Conservation (phyloP, 495 filamentous ascomycete species). For the Chlorociboria aeruginascens region DNA sequence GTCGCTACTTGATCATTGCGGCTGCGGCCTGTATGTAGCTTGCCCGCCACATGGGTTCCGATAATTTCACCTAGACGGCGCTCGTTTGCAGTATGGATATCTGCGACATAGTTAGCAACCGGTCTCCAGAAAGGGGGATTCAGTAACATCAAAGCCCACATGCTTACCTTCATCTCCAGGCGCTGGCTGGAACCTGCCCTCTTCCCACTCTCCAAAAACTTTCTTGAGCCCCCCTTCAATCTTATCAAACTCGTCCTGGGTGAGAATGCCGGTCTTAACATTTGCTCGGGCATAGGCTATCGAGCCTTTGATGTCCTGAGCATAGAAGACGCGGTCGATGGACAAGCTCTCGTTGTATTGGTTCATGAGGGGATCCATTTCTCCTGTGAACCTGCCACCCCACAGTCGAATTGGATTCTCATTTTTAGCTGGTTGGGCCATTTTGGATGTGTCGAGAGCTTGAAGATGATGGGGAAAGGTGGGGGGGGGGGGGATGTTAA, state of each 20-base stretch:
- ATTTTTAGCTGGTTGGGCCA: too few relatives aligned
- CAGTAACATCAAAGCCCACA: conserved; percentile 8
- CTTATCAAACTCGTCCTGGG: conserved; percentile 57
- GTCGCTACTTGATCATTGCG: conserved; percentile 91
- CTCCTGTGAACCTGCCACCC: conserved; percentile 75
- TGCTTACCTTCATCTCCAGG: conserved; percentile 43
- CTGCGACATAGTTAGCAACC: conserved; percentile 27
- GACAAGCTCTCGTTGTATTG: conserved; percentile 79
- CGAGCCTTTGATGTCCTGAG: conserved; percentile 74
- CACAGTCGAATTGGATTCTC: conserved; percentile 31
- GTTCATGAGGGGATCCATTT: conserved; percentile 79
- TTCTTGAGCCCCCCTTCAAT: conserved; percentile 64
- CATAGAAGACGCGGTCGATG: conserved; percentile 75
- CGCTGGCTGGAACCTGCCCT: conserved; percentile 44
- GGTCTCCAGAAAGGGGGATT: conserved; percentile 8
- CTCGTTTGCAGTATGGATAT: conserved; percentile 80
- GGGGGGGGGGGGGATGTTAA: too few relatives aligned
- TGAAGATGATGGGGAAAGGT: too few relatives aligned
- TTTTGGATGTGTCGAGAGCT: too few relatives aligned
- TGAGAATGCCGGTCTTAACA: conserved; percentile 62
- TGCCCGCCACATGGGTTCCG: conserved; percentile 75
- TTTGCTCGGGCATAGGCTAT: conserved; percentile 86
- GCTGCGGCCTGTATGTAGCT: conserved; percentile 85
- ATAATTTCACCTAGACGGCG: conserved; percentile 82
- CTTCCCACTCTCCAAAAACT: conserved; percentile 66